These are phyloP conservation scores for Colletotrichum agaves DNA, from an alignment of 2,329 filamentous ascomycete genomes.

Conservation along the genomic window DNA sequence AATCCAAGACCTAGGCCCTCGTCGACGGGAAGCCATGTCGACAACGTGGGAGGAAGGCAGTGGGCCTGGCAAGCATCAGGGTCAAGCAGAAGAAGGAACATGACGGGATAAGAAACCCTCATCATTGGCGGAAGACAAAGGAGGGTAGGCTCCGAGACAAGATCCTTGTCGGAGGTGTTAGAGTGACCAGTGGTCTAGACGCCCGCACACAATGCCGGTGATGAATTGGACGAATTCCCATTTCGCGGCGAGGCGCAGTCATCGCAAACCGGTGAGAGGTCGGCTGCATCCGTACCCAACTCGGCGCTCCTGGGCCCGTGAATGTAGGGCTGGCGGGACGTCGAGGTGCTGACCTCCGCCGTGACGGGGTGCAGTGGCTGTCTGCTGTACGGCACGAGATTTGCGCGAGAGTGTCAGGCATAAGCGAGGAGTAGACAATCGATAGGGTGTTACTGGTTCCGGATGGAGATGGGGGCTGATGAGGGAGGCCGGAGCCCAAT, in stretches of 20 bases:
- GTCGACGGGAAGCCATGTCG: background rate
- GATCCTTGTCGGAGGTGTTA: constrained; percentile 25
- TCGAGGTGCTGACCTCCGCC: constrained; percentile 23
- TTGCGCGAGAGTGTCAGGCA: background rate
- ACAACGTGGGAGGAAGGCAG: constrained; percentile 6
- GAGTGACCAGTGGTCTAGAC: constrained; percentile 33
- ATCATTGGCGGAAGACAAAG: constrained; percentile 26
- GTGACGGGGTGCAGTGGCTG: background rate
- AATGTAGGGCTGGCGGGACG: constrained; percentile 11
- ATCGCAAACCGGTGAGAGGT: constrained; percentile 21
- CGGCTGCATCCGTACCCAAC: constrained; percentile 37
- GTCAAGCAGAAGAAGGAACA: constrained; percentile 1
- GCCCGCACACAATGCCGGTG: constrained; percentile 27
- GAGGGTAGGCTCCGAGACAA: constrained; percentile 10
- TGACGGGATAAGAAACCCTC: background rate
- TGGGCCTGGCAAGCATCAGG: constrained; percentile 6
- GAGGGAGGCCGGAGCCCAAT: background rate
- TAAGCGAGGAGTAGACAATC: background rate
- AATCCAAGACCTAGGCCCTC: background rate
- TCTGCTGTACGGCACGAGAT: background rate
- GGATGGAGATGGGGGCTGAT: background rate
- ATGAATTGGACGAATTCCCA: constrained; percentile 31
- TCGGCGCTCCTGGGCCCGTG: constrained; percentile 19
- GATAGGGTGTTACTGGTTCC: background rate
- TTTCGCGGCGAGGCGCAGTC: constrained; percentile 29